Percentiles rank a stretch among this genome's conserved stretches.
Evolutionary conservation across 1,284 basidiomycete genomes (phyloP).

Genomic region (Chondrostereum purpureum): DNA sequence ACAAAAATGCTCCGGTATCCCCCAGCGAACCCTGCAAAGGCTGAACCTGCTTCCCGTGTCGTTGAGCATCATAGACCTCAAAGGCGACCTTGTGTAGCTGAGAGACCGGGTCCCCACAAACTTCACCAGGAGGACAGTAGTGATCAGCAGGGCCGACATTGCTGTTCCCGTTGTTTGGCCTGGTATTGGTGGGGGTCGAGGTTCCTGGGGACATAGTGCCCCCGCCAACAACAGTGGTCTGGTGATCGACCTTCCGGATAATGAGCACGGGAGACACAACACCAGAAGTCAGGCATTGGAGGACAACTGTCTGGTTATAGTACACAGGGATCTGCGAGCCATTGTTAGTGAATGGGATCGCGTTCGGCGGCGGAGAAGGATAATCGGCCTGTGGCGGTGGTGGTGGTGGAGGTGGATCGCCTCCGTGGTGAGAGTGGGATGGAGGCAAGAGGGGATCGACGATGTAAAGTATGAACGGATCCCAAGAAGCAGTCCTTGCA

Average conservation of each 20-base stretch:
- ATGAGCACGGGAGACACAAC: constrained; percentile 90
- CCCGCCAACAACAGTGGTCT: constrained; percentile 85
- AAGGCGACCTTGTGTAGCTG: constrained; percentile 94
- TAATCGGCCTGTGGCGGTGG: constrained; percentile 78
- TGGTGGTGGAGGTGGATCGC: constrained; percentile 69
- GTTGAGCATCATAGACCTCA: constrained; percentile 70
- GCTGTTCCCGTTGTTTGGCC: constrained; percentile 29
- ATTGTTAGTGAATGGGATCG: constrained; percentile 74
- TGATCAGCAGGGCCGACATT: constrained; percentile 79
- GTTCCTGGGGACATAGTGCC: constrained; percentile 56
- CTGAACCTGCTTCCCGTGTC: constrained; percentile 47
- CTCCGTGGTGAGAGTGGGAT: constrained; percentile 26
- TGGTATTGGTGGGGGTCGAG: neutral
- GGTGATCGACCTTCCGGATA: constrained; percentile 89
- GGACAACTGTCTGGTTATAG: constrained; percentile 93
- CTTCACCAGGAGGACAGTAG: constrained; percentile 77
- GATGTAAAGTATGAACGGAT: constrained; percentile 95
- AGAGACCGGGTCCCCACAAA: constrained; percentile 89
- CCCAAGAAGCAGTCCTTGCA: constrained; percentile 80
- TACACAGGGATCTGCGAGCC: constrained; percentile 81
- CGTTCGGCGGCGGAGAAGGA: constrained; percentile 85
- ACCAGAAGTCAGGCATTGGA: constrained; percentile 92
- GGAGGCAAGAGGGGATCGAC: constrained; percentile 80
- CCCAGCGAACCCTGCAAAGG: constrained; percentile 67
- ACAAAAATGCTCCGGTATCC: constrained; percentile 71